Evolutionary conservation across 2,329 filamentous ascomycete genomes (phyloP).

Genomic region (Paecilomyces niveus): DNA sequence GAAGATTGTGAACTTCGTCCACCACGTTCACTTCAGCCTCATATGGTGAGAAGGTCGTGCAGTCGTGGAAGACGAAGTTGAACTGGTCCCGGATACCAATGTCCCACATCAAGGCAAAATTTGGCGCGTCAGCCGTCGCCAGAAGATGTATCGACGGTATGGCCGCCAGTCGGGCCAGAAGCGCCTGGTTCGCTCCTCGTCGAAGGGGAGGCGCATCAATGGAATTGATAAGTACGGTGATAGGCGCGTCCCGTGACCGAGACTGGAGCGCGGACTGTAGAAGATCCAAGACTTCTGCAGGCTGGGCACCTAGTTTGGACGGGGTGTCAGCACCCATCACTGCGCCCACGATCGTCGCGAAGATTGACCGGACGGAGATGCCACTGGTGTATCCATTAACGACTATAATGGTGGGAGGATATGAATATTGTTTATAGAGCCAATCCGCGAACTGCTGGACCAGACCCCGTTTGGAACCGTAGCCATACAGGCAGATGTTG

Average conservation of each 20-base stretch:
- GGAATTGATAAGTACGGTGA: conserved; percentile 75
- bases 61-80: conserved; percentile 87
- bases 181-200: conserved; percentile 59
- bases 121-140: conserved; percentile 79
- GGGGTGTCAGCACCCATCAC: conserved; percentile 40
- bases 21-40: conserved; percentile 72
- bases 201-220: conserved; percentile 76
- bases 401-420: conserved; percentile 58
- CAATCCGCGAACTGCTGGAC: conserved; percentile 69
- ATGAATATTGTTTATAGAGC: conserved; percentile 44
- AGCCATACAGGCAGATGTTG: conserved; percentile 85
- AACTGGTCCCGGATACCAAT: conserved; percentile 73
- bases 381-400: conserved; percentile 70
- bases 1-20: conserved; percentile 79
- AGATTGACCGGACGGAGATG: conserved; percentile 38
- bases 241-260: conserved; percentile 30
- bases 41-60: conserved; percentile 78
- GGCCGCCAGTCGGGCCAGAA: conserved; percentile 69
- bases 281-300: conserved; percentile 60
- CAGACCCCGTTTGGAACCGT: conserved; percentile 77
- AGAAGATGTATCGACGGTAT: conserved; percentile 66
- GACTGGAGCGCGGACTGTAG: conserved; percentile 56
- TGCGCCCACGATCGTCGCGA: conserved; percentile 57
- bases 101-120: conserved; percentile 85
- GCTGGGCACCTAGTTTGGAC: conserved; percentile 55